Conservation (phyloP, 2,329 filamentous ascomycete species). For the Macrophomina pseudophaseolina region DNA sequence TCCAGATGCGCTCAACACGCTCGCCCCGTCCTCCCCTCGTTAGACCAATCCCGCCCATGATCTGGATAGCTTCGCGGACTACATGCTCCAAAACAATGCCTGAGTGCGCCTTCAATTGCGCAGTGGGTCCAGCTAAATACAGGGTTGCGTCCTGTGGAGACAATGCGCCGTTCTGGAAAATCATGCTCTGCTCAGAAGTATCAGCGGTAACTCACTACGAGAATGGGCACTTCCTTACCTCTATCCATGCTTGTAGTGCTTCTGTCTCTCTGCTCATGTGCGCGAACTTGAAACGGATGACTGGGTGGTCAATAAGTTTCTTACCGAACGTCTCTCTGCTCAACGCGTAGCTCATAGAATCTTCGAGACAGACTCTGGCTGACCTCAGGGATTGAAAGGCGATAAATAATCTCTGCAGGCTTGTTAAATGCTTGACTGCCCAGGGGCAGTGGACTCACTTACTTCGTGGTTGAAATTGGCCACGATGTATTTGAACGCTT, state of each 20-base stretch:
- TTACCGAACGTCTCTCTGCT: slow-evolving; percentile 41
- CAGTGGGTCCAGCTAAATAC: slow-evolving; percentile 43
- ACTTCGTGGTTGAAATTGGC: slow-evolving; percentile 13
- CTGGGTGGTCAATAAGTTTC: slow-evolving; percentile 40
- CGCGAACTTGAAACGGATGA: slow-evolving; percentile 40
- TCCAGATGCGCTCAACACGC: neutral
- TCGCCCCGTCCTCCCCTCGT: neutral
- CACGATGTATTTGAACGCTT: slow-evolving; percentile 34
- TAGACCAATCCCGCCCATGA: neutral
- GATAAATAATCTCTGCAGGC: slow-evolving; percentile 41
- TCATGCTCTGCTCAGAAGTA: neutral
- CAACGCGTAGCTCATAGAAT: slow-evolving; percentile 38
- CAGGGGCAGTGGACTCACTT: neutral
- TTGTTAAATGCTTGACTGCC: neutral
- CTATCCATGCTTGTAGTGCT: slow-evolving; percentile 37
- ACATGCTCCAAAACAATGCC: slow-evolving; percentile 3
- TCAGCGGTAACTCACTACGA: slow-evolving; percentile 30
- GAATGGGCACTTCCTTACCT: slow-evolving; percentile 32
- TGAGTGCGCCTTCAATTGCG: neutral
- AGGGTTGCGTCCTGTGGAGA: slow-evolving; percentile 63
- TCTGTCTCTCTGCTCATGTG: slow-evolving; percentile 39
- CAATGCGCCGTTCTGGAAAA: slow-evolving; percentile 66
- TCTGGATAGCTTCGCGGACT: slow-evolving; percentile 38
- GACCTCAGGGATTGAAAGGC: slow-evolving; percentile 38
- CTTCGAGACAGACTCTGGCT: slow-evolving; percentile 36